Percentiles rank a stretch among this genome's conserved stretches.
Evolutionary conservation across 257 asterid genomes (phyloP).

Genomic region (Solanum lycopersicoides): DNA sequence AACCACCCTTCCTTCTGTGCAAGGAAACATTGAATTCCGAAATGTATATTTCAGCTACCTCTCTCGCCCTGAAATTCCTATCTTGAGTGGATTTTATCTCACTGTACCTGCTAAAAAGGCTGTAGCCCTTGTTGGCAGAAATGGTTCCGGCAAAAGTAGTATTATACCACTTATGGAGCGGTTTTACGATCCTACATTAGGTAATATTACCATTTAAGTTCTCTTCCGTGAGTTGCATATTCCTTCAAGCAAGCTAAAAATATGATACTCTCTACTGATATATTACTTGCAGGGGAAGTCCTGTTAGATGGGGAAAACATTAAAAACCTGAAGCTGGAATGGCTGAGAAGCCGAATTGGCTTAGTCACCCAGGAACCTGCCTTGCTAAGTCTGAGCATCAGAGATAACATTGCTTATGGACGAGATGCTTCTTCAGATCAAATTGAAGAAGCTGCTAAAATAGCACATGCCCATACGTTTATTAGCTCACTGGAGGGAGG

Average conservation of each 20-base stretch:
- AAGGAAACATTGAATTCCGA: conserved; percentile 97
- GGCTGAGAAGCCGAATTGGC: conserved; percentile 98
- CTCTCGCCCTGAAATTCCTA: conserved; percentile 98
- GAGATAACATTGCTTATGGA: conserved; percentile 96
- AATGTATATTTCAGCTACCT: conserved; percentile 97
- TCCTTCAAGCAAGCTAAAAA: neutral
- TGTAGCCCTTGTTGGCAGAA: conserved; percentile 98
- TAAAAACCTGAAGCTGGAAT: conserved; percentile 88
- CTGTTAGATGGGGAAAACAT: conserved; percentile 98
- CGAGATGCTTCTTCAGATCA: conserved; percentile 84
- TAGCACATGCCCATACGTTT: conserved; percentile 97
- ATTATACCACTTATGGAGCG: conserved; percentile 99
- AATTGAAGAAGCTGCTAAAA: conserved; percentile 98
- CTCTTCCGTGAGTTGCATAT: neutral
- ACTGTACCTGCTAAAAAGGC: conserved; percentile 97
- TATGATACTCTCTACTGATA: neutral
- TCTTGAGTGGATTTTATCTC: conserved; percentile 97
- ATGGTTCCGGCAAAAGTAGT: conserved; percentile 98
- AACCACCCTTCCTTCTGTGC: conserved; percentile 67
- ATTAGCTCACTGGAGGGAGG: conserved; percentile 90
- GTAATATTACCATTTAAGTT: conserved; percentile 22
- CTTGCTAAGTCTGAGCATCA: conserved; percentile 87
- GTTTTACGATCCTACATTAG: conserved; percentile 97
- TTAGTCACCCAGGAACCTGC: conserved; percentile 99
- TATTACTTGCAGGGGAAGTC: conserved; percentile 76